Base-by-base conservation (phyloP, 306 rosid genomes). In the Boehmeria nivea region DNA sequence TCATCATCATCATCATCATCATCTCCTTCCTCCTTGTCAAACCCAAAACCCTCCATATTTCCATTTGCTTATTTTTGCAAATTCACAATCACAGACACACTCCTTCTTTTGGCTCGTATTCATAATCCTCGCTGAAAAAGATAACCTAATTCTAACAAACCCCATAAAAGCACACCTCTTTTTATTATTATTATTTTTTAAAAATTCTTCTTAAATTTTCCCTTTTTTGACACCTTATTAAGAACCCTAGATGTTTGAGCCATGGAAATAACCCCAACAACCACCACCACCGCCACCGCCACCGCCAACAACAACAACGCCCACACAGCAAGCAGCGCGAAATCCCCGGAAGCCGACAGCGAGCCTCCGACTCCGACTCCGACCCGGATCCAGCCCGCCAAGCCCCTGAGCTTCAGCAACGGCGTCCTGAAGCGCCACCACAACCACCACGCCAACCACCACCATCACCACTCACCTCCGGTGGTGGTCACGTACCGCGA, bases 391-490 rank as follows among this genome's bases (percentile, higher is more conserved):
- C 89, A 73, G 24, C 67, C 79, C 10, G 45, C 56, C 1, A 90
- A 90, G 72, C 81, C 88, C 4, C 16, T 75, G 3, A 59, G 87
- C 14, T 80, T 73, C 54, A 78, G 84, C 68, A 91, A 91, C 75
- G 99, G 99, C 1, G 76, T 91, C 1, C 86, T 91, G 33, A 91
- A 91, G 55, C 93, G 96, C 48, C 95, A 76, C 74, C 54, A 39
- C 57, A 52, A 57, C 23, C 51, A 9, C 47, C 59, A 17, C 44
- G 52, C 65, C 21, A 52, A 7, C 43, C 64, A 17, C 44, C 43
- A 43, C 44, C n/a, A n/a, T n/a, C n/a, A n/a, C n/a, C 65, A 54
- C 64, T 54, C 61, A 17, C 57, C 11, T 42, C 27, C 77, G 0
- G 66, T 59, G 1, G 54, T 73, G 2, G 83, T 83, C 1, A 40